Base-by-base conservation (phyloP, 352 stramenopile genomes). In the Pythium sukuiense region DNA sequence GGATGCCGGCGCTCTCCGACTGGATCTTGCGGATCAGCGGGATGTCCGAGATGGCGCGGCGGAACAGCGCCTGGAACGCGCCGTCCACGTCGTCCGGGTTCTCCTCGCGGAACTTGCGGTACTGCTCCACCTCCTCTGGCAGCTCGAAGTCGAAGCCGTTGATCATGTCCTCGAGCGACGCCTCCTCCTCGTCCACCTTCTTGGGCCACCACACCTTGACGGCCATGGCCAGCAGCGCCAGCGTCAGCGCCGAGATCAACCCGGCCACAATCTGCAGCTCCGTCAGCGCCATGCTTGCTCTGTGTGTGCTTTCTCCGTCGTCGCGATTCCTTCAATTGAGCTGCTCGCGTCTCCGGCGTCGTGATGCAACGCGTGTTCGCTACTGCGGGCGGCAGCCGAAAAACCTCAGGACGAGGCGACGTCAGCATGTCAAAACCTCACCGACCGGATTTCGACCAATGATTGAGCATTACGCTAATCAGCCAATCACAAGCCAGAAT, bases 141-240 rank as follows among this genome's bases (percentile, higher is more conserved):
- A 95, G 68, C 55, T 85, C 76, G 74, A 95, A 93, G 81, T 95
- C 87, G 58, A 95, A 95, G 72, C 87, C 87, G 69, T 95, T 95
- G 79, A 95, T 93, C 83, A 95, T 95, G 54, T 83, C 84, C 32
- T 95, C 84, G 50, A 95, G 77, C 63, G 81, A 90, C 70, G 88
- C 76, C 63, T 95, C 87, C 55, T 83, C 71, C 54, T 90, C 85
- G 69, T 79, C 71, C 62, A 79, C 74, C 71, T 88, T 89, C 73
- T 86, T 81, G 35, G 87, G 87, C 69, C 85, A 76, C 76, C 87
- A 75, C 37, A 92, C 81, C 50, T 81, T 81, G 59, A 86, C 76
- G 48, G 84, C 84, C 70, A 88, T 75, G 55, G 76, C 52, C 71
- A 92, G 61, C 50, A 95, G 79, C 61, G 72, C 76, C 32, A 85